Conservation (phyloP, 495 filamentous ascomycete genomes). For the Penicillium ucsense region DNA sequence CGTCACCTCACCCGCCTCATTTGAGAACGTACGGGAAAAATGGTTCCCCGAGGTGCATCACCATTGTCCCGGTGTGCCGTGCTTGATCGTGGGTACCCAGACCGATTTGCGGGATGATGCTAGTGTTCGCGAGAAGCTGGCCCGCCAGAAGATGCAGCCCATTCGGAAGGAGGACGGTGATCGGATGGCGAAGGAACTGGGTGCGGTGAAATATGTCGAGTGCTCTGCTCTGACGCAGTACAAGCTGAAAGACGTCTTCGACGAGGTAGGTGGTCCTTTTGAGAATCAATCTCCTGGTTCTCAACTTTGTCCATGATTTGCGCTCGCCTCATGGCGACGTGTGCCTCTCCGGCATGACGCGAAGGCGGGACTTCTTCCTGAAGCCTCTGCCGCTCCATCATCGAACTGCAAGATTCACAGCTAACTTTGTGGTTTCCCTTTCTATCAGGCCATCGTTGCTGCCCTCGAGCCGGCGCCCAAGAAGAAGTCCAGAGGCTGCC, state of each 20-base stretch:
- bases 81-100: conserved; percentile 96
- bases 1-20: conserved; percentile 96
- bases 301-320: not conserved
- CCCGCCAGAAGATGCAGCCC: conserved; percentile 90
- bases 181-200: conserved; percentile 89
- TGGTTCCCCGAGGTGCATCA: conserved; percentile 99
- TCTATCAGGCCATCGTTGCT: conserved; percentile 70
- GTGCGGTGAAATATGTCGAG: conserved; percentile 96
- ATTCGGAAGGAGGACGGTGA: conserved; percentile 90
- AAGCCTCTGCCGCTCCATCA: not conserved
- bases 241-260: conserved; percentile 98
- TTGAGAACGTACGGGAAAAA: conserved; percentile 98
- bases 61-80: conserved; percentile 95
- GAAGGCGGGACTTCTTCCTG: not conserved
- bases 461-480: conserved; percentile 74
- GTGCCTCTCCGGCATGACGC: not conserved
- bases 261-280: conserved; percentile 60
- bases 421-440: conserved; percentile 3
- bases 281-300: not conserved
- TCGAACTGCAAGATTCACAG: conserved; percentile 1
- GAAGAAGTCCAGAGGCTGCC: conserved; percentile 48
- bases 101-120: conserved; percentile 90
- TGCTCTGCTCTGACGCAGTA: conserved; percentile 97
- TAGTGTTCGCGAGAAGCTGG: conserved; percentile 80
- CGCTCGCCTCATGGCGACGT: too few species aligned